These are phyloP conservation scores for Claviceps lovelessii DNA, from an alignment of 2,329 filamentous ascomycete genomes.

Conservation along the genomic window DNA sequence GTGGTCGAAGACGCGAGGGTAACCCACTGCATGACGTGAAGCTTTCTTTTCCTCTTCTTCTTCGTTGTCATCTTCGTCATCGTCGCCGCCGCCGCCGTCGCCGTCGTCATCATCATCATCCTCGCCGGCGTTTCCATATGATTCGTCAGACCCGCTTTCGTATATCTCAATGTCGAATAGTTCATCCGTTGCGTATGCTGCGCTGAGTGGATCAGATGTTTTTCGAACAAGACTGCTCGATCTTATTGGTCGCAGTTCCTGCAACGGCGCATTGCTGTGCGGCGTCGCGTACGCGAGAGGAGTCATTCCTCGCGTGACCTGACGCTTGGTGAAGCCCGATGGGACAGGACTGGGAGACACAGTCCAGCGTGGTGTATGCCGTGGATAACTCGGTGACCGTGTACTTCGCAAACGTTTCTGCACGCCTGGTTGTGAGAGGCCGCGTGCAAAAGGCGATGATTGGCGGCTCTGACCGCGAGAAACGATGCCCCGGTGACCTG, in stretches of 20 bases:
- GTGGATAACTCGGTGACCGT: constrained; percentile 40
- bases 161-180: constrained; percentile 23
- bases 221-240: constrained; percentile 16
- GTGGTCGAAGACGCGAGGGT: constrained; percentile 10
- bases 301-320: constrained; percentile 23
- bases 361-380: constrained; percentile 43
- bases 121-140: constrained; percentile 14
- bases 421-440: constrained; percentile 16
- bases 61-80: constrained; percentile 3
- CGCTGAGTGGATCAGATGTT: constrained; percentile 17
- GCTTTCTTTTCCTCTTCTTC: constrained; percentile 10
- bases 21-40: constrained; percentile 14
- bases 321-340: constrained; percentile 19
- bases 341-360: constrained; percentile 31
- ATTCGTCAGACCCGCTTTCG: constrained; percentile 21
- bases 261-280: constrained; percentile 45
- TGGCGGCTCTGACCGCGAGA: constrained; percentile 26
- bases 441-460: constrained; percentile 17
- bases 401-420: constrained; percentile 40
- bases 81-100: constrained; percentile 15
- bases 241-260: constrained; percentile 23
- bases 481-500: constrained; percentile 30
- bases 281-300: constrained; percentile 66
- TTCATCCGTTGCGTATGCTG: constrained; percentile 19
- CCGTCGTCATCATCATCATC: constrained; percentile 9